These are phyloP conservation scores for Aegilops umbellulata DNA, from an alignment of 176 grass and related monocot genomes.

Conservation along the genomic window DNA sequence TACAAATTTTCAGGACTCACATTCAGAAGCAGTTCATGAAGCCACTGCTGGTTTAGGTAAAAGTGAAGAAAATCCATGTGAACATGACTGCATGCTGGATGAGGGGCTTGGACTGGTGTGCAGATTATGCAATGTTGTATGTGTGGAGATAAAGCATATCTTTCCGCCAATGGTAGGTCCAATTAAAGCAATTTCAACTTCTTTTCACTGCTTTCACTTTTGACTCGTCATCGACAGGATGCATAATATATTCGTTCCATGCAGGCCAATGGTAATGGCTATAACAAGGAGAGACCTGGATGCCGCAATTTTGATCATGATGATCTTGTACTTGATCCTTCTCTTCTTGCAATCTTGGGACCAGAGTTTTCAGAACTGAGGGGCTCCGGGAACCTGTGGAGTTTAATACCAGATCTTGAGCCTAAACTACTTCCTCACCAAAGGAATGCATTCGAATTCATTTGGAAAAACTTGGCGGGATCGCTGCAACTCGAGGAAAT, in stretches of 20 bases:
- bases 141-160: constrained; percentile 67
- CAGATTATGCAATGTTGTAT: constrained; percentile 58
- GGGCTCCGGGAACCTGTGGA: constrained; percentile 61
- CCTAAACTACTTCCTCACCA: constrained; percentile 70
- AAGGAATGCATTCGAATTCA: constrained; percentile 85
- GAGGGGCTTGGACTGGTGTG: constrained; percentile 69
- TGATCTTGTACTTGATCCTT: constrained; percentile 38
- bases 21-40: constrained; percentile 28
- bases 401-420: constrained; percentile 55
- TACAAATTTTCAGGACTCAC: constrained; percentile 34
- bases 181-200: background rate
- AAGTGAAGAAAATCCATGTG: constrained; percentile 45
- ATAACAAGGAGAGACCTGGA: constrained; percentile 40
- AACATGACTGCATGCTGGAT: constrained; percentile 65
- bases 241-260: background rate
- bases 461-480: constrained; percentile 74
- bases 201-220: background rate
- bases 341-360: constrained; percentile 26
- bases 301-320: background rate
- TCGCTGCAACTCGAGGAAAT: constrained; percentile 62
- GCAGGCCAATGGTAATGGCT: constrained; percentile 44
- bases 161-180: constrained; percentile 69
- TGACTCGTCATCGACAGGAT: background rate
- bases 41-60: constrained; percentile 25
- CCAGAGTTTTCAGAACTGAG: constrained; percentile 34